These are phyloP conservation scores for Oryza longistaminata DNA, from an alignment of 176 grass and related monocot species.

Conservation along the genomic window DNA sequence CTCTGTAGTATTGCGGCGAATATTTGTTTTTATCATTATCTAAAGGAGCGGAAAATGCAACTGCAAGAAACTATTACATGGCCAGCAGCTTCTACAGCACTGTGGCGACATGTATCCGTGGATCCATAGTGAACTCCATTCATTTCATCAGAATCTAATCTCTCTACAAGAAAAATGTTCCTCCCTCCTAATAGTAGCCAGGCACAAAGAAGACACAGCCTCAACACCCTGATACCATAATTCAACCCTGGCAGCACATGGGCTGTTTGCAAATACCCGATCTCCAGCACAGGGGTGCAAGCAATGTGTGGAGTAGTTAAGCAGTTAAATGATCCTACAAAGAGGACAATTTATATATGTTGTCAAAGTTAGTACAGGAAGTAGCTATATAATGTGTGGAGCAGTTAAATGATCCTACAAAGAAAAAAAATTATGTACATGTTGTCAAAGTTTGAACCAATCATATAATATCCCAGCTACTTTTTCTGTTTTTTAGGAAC, in stretches of 20 bases:
- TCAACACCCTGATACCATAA: slow-evolving; percentile 9
- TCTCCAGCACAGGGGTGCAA: neutral
- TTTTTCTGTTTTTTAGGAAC: neutral
- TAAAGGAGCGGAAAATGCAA: too few relatives aligned
- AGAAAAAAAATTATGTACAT: neutral
- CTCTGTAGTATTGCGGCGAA: too few relatives aligned
- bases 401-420: slow-evolving; percentile 20
- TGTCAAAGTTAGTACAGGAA: too few relatives aligned
- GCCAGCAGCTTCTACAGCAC: neutral
- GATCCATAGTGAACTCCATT: neutral
- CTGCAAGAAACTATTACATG: neutral
- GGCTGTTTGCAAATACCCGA: neutral
- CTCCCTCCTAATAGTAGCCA: neutral
- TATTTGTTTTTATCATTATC: too few relatives aligned
- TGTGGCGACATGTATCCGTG: neutral
- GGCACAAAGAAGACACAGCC: slow-evolving; percentile 11
- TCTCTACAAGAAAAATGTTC: neutral
- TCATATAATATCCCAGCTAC: neutral
- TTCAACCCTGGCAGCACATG: slow-evolving; percentile 24
- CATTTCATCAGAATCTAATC: neutral
- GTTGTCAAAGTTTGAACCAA: neutral
- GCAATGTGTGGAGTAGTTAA: too few relatives aligned
- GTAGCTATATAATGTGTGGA: neutral
- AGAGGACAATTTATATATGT: too few relatives aligned
- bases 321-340: too few relatives aligned